Evolutionary conservation across 163 green algal species (phyloP), one percentile per base, ranked within the genome.

Genomic region (Trebouxia gelatinosa): DNA sequence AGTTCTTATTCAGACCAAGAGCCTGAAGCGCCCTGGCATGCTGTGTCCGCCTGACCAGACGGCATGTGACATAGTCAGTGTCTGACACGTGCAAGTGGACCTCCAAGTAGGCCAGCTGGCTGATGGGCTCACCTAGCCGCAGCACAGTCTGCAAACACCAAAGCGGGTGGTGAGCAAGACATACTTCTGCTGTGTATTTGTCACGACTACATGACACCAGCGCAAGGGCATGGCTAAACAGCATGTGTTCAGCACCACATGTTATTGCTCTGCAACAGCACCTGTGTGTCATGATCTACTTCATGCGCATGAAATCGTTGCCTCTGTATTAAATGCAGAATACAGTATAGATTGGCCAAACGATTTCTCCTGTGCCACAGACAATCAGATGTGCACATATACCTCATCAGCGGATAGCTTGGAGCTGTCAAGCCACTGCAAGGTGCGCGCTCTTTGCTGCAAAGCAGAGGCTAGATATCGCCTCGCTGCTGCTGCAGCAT

Each of bases 341-440:
- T n/a, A n/a, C n/a, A n/a, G n/a, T n/a, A n/a, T n/a, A n/a, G n/a
- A n/a, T n/a, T n/a, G n/a, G n/a, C n/a, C n/a, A n/a, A n/a, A n/a
- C n/a, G n/a, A n/a, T n/a, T n/a, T n/a, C n/a, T n/a, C n/a, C n/a
- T n/a, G n/a, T n/a, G n/a, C n/a, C n/a, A n/a, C n/a, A n/a, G n/a
- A n/a, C n/a, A n/a, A n/a, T n/a, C n/a, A n/a, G n/a, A n/a, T n/a
- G n/a, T n/a, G n/a, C n/a, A n/a, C n/a, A n/a, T n/a, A 62, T 29
- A 72, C 64, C 64, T 72, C 64, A 35, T 72, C 64, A 32, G 64
- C 64, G 23, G 64, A 72, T 37, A 72, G 37, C 21, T 29, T 72
- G 6, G 64, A 72, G 64, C 35, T 72, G 37, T 72, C 46, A 29
- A 76, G 68, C 68, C 68, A 76, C 11, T 76, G 68, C 28, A 76